Conservation (phyloP, 495 filamentous ascomycete genomes). For the Neurospora sp. region DNA sequence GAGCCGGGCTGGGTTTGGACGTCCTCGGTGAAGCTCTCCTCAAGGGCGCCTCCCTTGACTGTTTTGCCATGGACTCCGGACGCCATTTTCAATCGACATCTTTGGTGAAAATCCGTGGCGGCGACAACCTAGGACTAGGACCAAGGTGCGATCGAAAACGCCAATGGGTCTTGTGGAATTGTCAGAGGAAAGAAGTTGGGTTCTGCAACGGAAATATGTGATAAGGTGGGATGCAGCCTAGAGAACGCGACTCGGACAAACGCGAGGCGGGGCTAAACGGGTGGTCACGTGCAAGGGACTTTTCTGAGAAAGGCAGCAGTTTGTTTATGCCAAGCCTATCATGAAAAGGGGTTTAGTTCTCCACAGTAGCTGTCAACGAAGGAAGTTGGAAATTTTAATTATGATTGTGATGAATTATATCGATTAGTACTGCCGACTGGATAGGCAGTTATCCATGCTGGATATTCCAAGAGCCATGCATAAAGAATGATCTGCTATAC, state of each 20-base stretch:
- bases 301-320: not conserved
- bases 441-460: not conserved
- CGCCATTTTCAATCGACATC: conserved; percentile 16
- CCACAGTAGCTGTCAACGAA: not conserved
- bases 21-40: not conserved
- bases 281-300: not conserved
- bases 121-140: not conserved
- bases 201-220: not conserved
- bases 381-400: not conserved
- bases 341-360: not conserved
- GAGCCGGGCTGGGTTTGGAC: not conserved
- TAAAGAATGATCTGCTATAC: not conserved
- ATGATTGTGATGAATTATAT: not conserved
- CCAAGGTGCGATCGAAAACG: not conserved
- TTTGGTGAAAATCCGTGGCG: not conserved
- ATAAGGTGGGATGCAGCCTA: not conserved
- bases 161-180: not conserved
- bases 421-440: not conserved
- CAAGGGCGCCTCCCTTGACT: conserved; percentile 1
- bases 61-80: conserved; percentile 11
- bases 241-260: not conserved
- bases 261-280: not conserved
- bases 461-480: not conserved
- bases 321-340: not conserved
- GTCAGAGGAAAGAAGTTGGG: not conserved